A percentile compares a stretch with the other conserved stretches of the same genome.
These are phyloP conservation scores for Claviceps pusilla DNA, from an alignment of 2,329 filamentous ascomycete species.

Conservation along the genomic window DNA sequence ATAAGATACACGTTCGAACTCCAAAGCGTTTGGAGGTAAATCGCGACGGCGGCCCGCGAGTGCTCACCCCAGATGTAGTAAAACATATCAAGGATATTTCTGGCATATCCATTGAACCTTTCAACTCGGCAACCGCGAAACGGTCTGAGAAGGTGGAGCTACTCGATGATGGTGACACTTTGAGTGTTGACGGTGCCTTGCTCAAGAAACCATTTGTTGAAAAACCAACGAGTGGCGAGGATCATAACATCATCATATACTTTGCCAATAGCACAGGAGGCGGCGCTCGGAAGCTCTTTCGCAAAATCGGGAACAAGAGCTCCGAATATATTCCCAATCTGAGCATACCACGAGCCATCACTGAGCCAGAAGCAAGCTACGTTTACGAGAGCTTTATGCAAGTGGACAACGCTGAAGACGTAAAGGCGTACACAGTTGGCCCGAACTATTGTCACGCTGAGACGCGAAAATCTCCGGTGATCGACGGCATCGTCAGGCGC, in stretches of 20 bases:
- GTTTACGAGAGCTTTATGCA: slow-evolving; percentile 95
- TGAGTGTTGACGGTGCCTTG: slow-evolving; percentile 70
- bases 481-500: slow-evolving; percentile 85
- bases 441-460: slow-evolving; percentile 89
- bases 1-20: slow-evolving; percentile 78
- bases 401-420: slow-evolving; percentile 93
- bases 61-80: slow-evolving; percentile 65
- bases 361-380: slow-evolving; percentile 69
- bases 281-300: slow-evolving; percentile 80
- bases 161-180: slow-evolving; percentile 75
- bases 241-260: slow-evolving; percentile 98
- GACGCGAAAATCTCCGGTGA: slow-evolving; percentile 90
- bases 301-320: slow-evolving; percentile 98
- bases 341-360: slow-evolving; percentile 61
- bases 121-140: slow-evolving; percentile 46
- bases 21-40: slow-evolving; percentile 81
- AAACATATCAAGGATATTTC: slow-evolving; percentile 69
- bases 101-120: slow-evolving; percentile 58
- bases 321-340: slow-evolving; percentile 80
- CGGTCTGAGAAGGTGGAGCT: slow-evolving; percentile 63
- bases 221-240: slow-evolving; percentile 94
- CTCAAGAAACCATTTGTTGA: slow-evolving; percentile 93
- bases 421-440: slow-evolving; percentile 96
- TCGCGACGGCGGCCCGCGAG: slow-evolving; percentile 72
- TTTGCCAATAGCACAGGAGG: slow-evolving; percentile 77